These are phyloP conservation scores for Apiospora rasikravindrae DNA, from an alignment of 2,329 filamentous ascomycete species.

Conservation along the genomic window DNA sequence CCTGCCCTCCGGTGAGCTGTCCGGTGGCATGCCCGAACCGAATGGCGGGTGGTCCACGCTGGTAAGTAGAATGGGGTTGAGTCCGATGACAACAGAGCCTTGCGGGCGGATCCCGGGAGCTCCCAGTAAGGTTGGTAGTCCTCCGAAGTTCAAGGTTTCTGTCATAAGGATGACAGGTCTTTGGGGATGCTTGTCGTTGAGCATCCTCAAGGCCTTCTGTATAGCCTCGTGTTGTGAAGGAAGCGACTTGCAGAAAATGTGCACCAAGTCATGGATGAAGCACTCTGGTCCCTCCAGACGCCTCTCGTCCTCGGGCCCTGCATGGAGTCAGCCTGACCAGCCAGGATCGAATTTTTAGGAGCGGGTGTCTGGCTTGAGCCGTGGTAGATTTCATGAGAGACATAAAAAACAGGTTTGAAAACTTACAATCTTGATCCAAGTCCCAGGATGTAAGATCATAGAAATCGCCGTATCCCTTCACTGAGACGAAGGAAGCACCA, in stretches of 20 bases:
- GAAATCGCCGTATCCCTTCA: conserved; percentile 21
- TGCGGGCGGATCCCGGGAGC: conserved; percentile 20
- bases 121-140: conserved; percentile 15
- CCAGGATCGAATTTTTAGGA: neutral
- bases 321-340: neutral
- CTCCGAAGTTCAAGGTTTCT: conserved; percentile 21
- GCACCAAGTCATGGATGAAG: conserved; percentile 23
- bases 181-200: conserved; percentile 16
- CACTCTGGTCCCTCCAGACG: conserved; percentile 21
- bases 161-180: conserved; percentile 21
- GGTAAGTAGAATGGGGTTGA: conserved; percentile 10
- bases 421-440: conserved; percentile 20
- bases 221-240: conserved; percentile 24
- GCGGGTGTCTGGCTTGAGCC: neutral
- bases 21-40: conserved; percentile 1
- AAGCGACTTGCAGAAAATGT: conserved; percentile 23
- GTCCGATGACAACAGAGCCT: conserved; percentile 7
- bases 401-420: neutral
- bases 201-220: conserved; percentile 18
- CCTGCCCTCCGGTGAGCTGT: neutral
- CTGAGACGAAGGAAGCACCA: conserved; percentile 20
- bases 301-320: conserved; percentile 19
- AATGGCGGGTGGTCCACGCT: conserved; percentile 10
- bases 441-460: conserved; percentile 24
- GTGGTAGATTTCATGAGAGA: neutral